Base-by-base conservation (phyloP, 2,329 filamentous ascomycete species). In the Monilinia aucupariae region DNA sequence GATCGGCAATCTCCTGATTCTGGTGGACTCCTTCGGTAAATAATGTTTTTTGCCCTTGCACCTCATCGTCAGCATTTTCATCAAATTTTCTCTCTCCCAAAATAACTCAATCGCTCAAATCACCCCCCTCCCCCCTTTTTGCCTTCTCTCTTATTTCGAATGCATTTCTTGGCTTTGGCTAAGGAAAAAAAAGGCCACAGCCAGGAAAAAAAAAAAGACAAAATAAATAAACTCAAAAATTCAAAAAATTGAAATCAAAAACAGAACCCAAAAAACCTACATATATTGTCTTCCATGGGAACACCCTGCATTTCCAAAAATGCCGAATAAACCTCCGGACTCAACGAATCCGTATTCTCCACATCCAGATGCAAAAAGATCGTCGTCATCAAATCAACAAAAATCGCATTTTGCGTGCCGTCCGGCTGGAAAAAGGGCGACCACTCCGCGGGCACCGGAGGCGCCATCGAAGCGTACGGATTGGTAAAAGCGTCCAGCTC, bases 301-400 rank as follows among this genome's bases (percentile, higher is more conserved):
- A 64, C 68, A 9, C 68, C 68, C 55, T 69, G 66, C 34, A 64
- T 49, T 37, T 71, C 69, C 39, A 71, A 53, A 41, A 70, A 70
- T 1, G 34, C 59, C 27, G 68, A 68, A 52, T 68, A 71, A 4
- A 62, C 59, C 32, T 71, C 69, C 30, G 69, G 69, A 30, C 43
- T 67, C 25, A 71, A 41, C 51, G 63, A 67, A 12, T 68, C 68
- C 2, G 68, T 68, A 25, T 66, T 66, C 10, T 66, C 61, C 6
- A 64, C 62, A 63, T 71, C 69, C 25, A 71, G 53, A 45, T 61
- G 61, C 37, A 63, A 58, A 59, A 71, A 71, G 6, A 71, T 64
- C n/a, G 65, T 68, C 43, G 68, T 68, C 69, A 70, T 70, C 52
- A 70, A 64, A 13, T 67, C 64, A 1, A 67, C 62, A 53, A 70